Conservation (phyloP, 148 eudicot species). For the Cornus controversa region DNA sequence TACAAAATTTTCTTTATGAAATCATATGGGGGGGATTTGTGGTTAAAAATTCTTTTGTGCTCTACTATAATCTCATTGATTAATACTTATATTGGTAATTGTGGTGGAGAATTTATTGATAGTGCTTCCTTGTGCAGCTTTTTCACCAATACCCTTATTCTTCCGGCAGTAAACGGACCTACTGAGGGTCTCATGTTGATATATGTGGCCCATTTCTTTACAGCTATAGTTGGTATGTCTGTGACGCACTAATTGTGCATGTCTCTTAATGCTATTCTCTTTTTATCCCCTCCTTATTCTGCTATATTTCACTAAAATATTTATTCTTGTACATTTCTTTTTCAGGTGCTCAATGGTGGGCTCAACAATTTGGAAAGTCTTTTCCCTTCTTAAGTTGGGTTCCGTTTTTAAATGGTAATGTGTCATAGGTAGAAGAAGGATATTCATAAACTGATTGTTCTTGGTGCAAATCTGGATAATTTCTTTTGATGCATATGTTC, state of each 20-base stretch:
- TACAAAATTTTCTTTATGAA: background rate
- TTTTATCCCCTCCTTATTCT: background rate
- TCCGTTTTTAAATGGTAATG: conserved; percentile 69
- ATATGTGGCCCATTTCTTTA: conserved; percentile 72
- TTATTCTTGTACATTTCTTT: background rate
- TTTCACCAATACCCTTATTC: conserved; percentile 94
- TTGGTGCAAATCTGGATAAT: background rate
- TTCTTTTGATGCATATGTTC: too few relatives aligned
- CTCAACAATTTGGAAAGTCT: conserved; percentile 70
- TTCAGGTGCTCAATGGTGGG: conserved; percentile 97
- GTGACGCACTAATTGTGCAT: background rate
- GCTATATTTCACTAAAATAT: background rate
- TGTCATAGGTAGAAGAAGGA: conserved; percentile 3
- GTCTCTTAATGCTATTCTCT: background rate
- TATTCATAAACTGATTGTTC: background rate
- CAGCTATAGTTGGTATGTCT: conserved; percentile 77
- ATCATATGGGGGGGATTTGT: background rate
- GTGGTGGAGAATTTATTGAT: background rate
- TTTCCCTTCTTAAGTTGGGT: conserved; percentile 84
- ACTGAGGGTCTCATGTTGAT: conserved; percentile 97
- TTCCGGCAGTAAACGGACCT: conserved; percentile 93
- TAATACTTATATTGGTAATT: background rate
- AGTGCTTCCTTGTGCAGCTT: conserved; percentile 44
- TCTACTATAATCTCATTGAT: background rate
- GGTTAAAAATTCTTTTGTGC: background rate